Conservation (phyloP, 306 rosid species). For the Cucumis hystrix region DNA sequence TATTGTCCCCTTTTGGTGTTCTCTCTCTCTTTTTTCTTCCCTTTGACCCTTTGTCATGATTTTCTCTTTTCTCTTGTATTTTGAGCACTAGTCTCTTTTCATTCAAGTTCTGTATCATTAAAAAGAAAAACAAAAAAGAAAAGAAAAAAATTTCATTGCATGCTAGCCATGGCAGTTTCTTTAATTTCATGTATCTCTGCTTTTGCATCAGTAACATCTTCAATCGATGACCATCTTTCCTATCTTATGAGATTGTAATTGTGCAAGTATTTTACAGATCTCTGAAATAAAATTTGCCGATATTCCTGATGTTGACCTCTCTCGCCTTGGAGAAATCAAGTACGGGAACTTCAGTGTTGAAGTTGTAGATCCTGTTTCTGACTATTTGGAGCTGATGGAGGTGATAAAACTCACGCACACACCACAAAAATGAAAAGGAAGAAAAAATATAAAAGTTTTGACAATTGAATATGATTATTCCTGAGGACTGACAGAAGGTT, state of each 20-base stretch:
- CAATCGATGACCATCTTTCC: neutral
- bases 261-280: slow-evolving; percentile 41
- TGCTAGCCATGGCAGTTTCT: neutral
- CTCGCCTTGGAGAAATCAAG: slow-evolving; percentile 54
- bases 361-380: slow-evolving; percentile 85
- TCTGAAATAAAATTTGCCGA: slow-evolving; percentile 72
- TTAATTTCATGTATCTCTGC: neutral
- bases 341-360: slow-evolving; percentile 72
- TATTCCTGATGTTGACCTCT: slow-evolving; percentile 80
- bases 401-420: slow-evolving; percentile 18
- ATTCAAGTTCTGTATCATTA: no score
- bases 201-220: neutral
- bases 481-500: slow-evolving; percentile 12
- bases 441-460: slow-evolving; percentile 1
- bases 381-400: slow-evolving; percentile 87
- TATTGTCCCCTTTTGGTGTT: no score
- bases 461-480: slow-evolving; percentile 9
- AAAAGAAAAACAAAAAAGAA: no score
- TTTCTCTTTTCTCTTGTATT: no score
- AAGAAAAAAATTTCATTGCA: neutral
- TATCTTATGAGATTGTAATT: neutral
- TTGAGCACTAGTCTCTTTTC: no score
- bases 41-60: no score
- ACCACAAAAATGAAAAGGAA: slow-evolving; percentile 1
- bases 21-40: no score